Percentiles rank a stretch among this genome's conserved stretches.
Conservation (phyloP, 1,139 yeast species). For the Pneumocystis murina region DNA sequence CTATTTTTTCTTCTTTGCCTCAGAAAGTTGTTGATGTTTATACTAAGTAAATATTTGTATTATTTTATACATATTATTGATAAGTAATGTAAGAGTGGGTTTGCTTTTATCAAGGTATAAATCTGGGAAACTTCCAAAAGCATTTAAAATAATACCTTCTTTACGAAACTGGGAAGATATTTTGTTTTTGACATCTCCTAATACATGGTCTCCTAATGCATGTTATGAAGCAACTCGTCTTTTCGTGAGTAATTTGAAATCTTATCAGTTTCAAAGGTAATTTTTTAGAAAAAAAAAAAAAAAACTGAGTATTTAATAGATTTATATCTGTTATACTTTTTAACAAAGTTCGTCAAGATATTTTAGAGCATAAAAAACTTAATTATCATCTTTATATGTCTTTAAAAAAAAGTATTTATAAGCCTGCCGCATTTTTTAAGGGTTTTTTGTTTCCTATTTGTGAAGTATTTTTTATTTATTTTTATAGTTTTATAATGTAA, state of each 20-base stretch:
- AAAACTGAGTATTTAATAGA: constrained; percentile 20
- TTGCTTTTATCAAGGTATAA: constrained; percentile 77
- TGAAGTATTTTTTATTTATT: constrained; percentile 23
- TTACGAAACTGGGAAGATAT: constrained; percentile 92
- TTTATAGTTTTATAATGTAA: constrained; percentile 1
- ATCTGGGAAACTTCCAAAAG: constrained; percentile 88
- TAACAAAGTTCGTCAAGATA: constrained; percentile 70
- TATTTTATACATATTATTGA: background rate
- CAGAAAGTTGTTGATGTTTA: constrained; percentile 93
- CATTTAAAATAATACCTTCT: constrained; percentile 87
- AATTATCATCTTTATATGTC: constrained; percentile 90
- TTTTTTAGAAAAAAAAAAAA: background rate
- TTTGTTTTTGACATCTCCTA: constrained; percentile 81
- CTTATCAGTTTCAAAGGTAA: constrained; percentile 60
- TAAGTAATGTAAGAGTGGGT: constrained; percentile 38
- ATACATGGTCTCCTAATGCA: constrained; percentile 91
- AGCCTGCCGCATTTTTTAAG: constrained; percentile 94
- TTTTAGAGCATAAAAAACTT: constrained; percentile 48
- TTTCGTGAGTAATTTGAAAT: constrained; percentile 76
- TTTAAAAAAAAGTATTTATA: constrained; percentile 78
- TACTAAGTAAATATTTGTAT: constrained; percentile 33
- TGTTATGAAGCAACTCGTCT: constrained; percentile 87
- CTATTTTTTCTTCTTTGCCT: constrained; percentile 51
- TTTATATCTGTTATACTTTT: constrained; percentile 62
- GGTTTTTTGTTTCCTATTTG: constrained; percentile 87